Percentiles rank a stretch among this genome's conserved stretches.
Conservation (phyloP, 164 flowering plant genomes). For the Piper longum region DNA sequence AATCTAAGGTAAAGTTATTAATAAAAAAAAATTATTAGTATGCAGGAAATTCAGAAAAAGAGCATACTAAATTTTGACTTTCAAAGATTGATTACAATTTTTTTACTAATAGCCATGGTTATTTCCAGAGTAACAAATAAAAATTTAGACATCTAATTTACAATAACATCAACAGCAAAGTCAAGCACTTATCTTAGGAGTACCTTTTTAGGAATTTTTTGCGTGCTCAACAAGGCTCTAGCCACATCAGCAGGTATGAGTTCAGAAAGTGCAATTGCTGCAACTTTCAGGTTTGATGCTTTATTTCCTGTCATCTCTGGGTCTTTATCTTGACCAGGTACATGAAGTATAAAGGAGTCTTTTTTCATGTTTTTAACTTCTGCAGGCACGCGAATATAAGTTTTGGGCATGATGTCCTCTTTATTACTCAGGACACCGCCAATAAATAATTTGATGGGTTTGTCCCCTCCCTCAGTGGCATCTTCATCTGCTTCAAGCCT, state of each 20-base stretch:
- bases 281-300: conserved; percentile 41
- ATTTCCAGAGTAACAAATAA: neutral
- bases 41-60: neutral
- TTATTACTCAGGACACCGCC: conserved; percentile 76
- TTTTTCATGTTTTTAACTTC: conserved; percentile 52
- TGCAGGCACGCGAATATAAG: conserved; percentile 60
- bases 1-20: conserved; percentile 26
- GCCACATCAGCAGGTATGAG: conserved; percentile 94
- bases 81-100: too few relatives aligned
- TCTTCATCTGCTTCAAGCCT: conserved; percentile 28
- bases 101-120: neutral
- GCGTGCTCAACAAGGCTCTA: conserved; percentile 58
- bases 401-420: conserved; percentile 52
- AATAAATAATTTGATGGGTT: conserved; percentile 56
- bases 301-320: conserved; percentile 25
- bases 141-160: too few relatives aligned
- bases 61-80: neutral
- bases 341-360: conserved; percentile 63
- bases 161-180: neutral
- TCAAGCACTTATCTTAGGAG: neutral
- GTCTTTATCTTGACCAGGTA: conserved; percentile 42
- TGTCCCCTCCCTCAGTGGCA: conserved; percentile 32
- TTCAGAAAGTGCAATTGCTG: conserved; percentile 60
- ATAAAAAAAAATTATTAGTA: neutral
- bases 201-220: conserved; percentile 76